Evolutionary conservation across 352 stramenopile genomes (phyloP), one percentile per base, ranked within the genome.

Genomic region (Pythium plurisporium): DNA sequence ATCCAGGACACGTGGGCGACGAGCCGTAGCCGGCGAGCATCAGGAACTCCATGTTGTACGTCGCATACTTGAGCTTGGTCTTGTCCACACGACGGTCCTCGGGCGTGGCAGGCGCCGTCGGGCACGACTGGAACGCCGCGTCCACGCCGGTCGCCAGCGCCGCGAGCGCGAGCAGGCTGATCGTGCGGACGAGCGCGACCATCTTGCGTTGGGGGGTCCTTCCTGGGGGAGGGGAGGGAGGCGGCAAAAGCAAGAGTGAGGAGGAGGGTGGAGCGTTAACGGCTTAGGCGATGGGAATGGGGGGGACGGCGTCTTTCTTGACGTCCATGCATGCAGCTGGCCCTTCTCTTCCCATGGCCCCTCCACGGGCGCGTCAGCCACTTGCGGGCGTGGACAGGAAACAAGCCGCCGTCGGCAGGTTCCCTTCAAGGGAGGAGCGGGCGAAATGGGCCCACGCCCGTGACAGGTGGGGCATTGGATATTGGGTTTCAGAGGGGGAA

Each of bases 11-110:
- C 47, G 51, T 57, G 26, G 40, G 47, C 25, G 55, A 54, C 4
- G 15, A 27, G 30, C 64, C 64, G 50, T 59, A 64, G 41, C 51
- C 51, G 6, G 33, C 30, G 22, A 72, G 53, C 37, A 72, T 64
- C 33, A 72, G 23, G 49, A 64, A 72, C 33, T 72, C 64, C 53
- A 47, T 41, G 56, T 71, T 71, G 67, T 63, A 71, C 30, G 58
- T 69, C 7, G 53, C 51, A 29, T 67, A 74, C 59, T 65, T 74
- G 58, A 74, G 67, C 44, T 68, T 51, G 22, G 54, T 62, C 44
- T 26, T 69, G 67, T 71, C 59, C 22, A 30, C 31, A 55, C 67
- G 67, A 25, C 67, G 67, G 26, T 74, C 67, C 12, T 52, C 55
- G 0, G 67, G 62, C 33, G 47, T 60, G 33, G 67, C 52, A 10